Base-by-base conservation (phyloP, 805 yeast species). In the Myxozyma neotropica region DNA sequence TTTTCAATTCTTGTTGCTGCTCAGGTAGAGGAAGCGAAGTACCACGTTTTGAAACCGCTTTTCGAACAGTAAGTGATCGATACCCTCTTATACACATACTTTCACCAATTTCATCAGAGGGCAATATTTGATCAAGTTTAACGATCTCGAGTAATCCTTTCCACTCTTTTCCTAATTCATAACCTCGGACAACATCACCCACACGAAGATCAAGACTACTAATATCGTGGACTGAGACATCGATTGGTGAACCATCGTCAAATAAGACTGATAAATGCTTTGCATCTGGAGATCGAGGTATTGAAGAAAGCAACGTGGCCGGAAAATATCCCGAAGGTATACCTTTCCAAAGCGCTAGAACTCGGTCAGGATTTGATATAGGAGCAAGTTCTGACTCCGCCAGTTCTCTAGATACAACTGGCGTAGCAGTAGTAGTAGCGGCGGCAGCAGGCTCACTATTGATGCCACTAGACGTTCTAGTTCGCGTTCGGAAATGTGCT, bases 291-390 rank as follows among this genome's bases (percentile, higher is more conserved):
- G 27, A 19, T 13, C 19, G 47, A 8, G 46, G 27, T 13, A 27
- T 10, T 19, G 46, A n/a, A 46, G 10, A 6, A 24, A 58, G 45
- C 2, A 57, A 10, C 27, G 51, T 38, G 15, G 55, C 39, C 8
- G 60, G 61, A 33, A 52, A 60, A 36, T 46, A 57, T 4, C 60
- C 61, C 3, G 38, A 15, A 12, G 43, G 36, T 8, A 19, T n/a
- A 10, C 63, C 63, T 36, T 29, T 23, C 63, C 64, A 60, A 35
- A 33, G 39, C 35, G 53, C 64, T n/a, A 60, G 38, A 15, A 39
- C 53, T 7, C 64, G 55, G 15, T 43, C 31, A 3, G 50, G 40
- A 3, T 48, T 21, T 3, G 24, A 13, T 40, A 39, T 12, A 17
- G 40, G 42, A 8, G 55, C n/a, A n/a, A 19, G 26, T 8, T 19